Base-by-base conservation (phyloP, 2,329 filamentous ascomycete genomes). In the Talaromyces sp. region DNA sequence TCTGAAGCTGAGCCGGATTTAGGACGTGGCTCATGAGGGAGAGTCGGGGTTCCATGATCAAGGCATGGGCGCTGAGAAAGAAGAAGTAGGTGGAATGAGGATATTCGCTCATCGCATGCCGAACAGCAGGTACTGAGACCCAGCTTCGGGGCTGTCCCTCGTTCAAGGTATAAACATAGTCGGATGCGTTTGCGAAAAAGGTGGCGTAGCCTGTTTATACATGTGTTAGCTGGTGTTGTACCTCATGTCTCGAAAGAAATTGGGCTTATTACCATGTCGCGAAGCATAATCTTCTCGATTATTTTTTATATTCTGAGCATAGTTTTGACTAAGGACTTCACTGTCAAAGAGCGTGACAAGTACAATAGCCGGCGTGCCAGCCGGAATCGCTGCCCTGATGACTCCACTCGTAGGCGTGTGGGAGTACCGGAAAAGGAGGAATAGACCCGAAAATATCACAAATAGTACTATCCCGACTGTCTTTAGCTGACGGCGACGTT, bases 281-380 rank as follows among this genome's bases (percentile, higher is more conserved):
- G 85, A 84, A 7, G 94, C 95, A 77, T 98, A 99, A 65, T 89
- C 84, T 70, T 89, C 83, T 68, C 95, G 83, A 75, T 99, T 99
- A 68, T 90, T 85, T 73, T 87, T 89, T 65, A 99, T 85, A 69
- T 86, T 86, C 62, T 89, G 82, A 60, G 89, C 81, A 76, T 94
- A 96, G 50, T 81, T 82, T 36, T 85, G 79, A 70, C 86, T 87
- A 68, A 89, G 85, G 44, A 77, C 80, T 57, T 82, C 80, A 62
- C 87, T 83, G 73, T 97, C 91, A 60, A 97, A 77, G 8, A 94
- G 86, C 1, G 95, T 97, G 64, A 99, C 90, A 57, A 99, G 81
- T 34, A 98, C 92, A 23, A 86, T 81, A 31, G 80, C 76, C 40
- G 86, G 77, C 57, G 73, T 69, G 31, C 69, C 73, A 56, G 70